phyloP scores from a whole-genome alignment of 352 stramenopile genomes.

The Phytopythium litorale region DNA sequence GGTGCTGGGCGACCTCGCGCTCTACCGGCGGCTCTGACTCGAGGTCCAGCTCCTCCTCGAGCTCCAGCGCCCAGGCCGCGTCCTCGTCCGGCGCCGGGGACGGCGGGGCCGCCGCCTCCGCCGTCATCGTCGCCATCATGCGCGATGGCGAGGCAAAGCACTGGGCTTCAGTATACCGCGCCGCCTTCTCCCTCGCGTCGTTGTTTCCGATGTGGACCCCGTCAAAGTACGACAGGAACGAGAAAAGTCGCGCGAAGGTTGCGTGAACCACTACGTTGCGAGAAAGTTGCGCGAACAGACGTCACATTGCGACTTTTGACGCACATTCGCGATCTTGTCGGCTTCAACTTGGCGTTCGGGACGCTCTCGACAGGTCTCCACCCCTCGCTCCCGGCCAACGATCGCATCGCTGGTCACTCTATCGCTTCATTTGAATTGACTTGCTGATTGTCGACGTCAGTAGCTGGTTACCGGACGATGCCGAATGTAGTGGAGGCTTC shows the following conservation, averaged over 20 bases:
- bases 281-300: background rate
- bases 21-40: constrained; percentile 17
- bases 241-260: background rate
- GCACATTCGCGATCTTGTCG: background rate
- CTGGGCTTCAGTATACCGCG: background rate
- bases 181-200: background rate
- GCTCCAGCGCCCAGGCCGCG: constrained; percentile 55
- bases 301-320: background rate
- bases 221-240: background rate
- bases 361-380: too few relatives aligned
- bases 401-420: too few relatives aligned
- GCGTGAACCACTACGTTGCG: background rate
- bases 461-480: too few relatives aligned
- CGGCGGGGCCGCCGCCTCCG: constrained; percentile 8
- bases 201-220: background rate
- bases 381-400: too few relatives aligned
- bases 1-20: too few relatives aligned
- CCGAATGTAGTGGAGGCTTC: too few relatives aligned
- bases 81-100: constrained; percentile 32
- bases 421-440: too few relatives aligned
- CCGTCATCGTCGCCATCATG: constrained; percentile 6
- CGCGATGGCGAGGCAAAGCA: background rate
- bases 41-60: constrained; percentile 63
- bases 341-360: too few relatives aligned
- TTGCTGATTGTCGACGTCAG: too few relatives aligned